Evolutionary conservation across 83 land plant species (phyloP).

Genomic region (Picea abies): DNA sequence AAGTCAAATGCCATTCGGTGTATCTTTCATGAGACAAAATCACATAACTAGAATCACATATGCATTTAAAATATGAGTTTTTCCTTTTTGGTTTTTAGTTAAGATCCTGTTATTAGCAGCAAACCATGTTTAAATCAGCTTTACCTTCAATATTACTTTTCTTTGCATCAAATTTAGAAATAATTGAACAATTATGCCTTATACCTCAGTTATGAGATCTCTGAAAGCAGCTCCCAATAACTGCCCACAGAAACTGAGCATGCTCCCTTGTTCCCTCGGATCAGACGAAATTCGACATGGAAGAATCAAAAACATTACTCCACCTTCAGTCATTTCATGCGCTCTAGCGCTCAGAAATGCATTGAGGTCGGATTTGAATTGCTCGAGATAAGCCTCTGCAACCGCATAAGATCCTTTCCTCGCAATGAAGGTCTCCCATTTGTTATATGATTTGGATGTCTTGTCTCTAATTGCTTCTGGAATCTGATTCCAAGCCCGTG

Average conservation of each 20-base stretch:
- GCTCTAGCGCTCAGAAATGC: conserved; percentile 1
- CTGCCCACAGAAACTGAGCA: not conserved
- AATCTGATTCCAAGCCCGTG: not conserved
- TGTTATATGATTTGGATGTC: not conserved
- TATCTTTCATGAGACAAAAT: no score
- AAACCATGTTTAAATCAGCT: no score
- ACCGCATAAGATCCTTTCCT: not conserved
- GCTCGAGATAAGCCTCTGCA: not conserved
- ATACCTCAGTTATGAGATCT: not conserved
- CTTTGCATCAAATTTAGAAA: no score
- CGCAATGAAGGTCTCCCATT: not conserved
- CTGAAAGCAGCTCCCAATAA: not conserved
- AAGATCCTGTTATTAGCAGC: no score
- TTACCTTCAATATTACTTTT: no score
- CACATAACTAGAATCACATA: no score
- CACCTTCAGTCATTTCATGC: not conserved
- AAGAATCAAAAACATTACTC: not conserved
- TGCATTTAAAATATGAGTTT: no score
- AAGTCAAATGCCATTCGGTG: no score
- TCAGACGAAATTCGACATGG: conserved; percentile 3
- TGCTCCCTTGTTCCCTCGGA: not conserved
- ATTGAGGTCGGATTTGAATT: not conserved
- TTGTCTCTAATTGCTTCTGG: not conserved
- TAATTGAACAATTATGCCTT: no score
- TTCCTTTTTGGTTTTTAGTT: no score